Conservation (phyloP, 352 stramenopile species). For the Phytophthora fragariae region DNA sequence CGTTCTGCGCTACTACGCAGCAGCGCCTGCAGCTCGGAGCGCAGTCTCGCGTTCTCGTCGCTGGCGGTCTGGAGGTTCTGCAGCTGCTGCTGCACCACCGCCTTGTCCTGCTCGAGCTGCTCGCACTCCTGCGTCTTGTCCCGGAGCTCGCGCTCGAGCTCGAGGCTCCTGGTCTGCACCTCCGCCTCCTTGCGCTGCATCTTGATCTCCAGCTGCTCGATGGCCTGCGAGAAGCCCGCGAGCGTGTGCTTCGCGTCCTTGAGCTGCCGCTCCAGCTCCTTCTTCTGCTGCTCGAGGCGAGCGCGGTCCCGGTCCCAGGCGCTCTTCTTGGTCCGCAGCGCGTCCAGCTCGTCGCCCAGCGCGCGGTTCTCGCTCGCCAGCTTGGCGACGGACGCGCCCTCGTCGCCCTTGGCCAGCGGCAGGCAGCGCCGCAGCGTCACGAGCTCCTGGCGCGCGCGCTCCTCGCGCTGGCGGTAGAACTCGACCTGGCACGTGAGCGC, state of each 20-base stretch:
- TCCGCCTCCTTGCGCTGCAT: constrained; percentile 78
- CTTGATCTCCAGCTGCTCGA: constrained; percentile 83
- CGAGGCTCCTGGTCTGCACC: constrained; percentile 58
- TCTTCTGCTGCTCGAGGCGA: constrained; percentile 51
- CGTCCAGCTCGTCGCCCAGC: constrained; percentile 70
- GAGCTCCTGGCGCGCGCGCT: constrained; percentile 72
- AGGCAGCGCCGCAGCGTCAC: constrained; percentile 59
- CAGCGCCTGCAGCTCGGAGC: constrained; percentile 44
- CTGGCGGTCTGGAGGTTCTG: constrained; percentile 54
- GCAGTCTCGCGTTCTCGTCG: constrained; percentile 52
- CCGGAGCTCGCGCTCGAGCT: constrained; percentile 59
- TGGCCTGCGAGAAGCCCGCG: constrained; percentile 65
- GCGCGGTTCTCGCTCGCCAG: constrained; percentile 65
- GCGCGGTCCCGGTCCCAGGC: constrained; percentile 53
- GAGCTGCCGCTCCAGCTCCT: constrained; percentile 65
- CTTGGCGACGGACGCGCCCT: constrained; percentile 42
- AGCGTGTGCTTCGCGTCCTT: constrained; percentile 67
- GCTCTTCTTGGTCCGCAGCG: constrained; percentile 46
- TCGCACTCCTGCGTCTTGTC: constrained; percentile 54
- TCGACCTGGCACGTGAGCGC: constrained; percentile 77
- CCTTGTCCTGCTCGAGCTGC: constrained; percentile 42
- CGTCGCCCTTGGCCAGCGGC: constrained; percentile 35
- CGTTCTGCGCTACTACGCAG: constrained; percentile 10
- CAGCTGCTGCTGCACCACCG: constrained; percentile 25
- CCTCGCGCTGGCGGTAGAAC: constrained; percentile 81